Percentiles rank a stretch among this genome's conserved stretches.
Conservation (phyloP, 345 rosid species). For the Excoecaria cochinchinensis region DNA sequence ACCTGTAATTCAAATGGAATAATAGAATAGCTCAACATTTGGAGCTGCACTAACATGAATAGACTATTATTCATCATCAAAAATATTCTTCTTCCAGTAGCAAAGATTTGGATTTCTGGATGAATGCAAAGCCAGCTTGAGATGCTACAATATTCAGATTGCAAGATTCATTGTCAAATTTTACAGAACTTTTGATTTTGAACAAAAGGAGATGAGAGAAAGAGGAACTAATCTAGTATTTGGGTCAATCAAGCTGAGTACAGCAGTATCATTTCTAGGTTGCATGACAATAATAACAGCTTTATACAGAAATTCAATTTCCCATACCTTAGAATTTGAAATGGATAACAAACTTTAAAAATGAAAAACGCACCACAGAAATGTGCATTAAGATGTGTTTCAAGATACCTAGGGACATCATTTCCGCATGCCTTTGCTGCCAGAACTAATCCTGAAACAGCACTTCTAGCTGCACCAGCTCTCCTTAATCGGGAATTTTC, state of each 20-base stretch:
- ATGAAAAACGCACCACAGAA: constrained; percentile 3
- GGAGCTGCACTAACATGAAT: background rate
- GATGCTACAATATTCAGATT: background rate
- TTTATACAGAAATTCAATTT: background rate
- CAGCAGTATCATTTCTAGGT: background rate
- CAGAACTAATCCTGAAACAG: constrained; percentile 71
- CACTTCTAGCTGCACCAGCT: constrained; percentile 80
- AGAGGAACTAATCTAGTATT: background rate
- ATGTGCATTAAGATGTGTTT: background rate
- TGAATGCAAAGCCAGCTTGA: background rate
- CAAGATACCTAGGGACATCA: constrained; percentile 81
- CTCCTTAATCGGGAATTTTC: constrained; percentile 52
- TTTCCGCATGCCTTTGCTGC: constrained; percentile 94
- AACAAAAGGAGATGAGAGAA: background rate
- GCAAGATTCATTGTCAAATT: too few relatives aligned
- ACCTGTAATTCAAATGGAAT: constrained; percentile 39
- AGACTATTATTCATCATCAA: background rate
- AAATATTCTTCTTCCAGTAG: background rate
- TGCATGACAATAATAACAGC: too few relatives aligned
- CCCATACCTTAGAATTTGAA: background rate
- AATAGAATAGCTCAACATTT: constrained; percentile 12
- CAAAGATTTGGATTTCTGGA: background rate
- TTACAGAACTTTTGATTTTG: background rate
- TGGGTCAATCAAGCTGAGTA: background rate
- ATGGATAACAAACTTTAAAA: background rate